These are phyloP conservation scores for Monilinia aucupariae DNA, from an alignment of 2,329 filamentous ascomycete species.

Conservation along the genomic window DNA sequence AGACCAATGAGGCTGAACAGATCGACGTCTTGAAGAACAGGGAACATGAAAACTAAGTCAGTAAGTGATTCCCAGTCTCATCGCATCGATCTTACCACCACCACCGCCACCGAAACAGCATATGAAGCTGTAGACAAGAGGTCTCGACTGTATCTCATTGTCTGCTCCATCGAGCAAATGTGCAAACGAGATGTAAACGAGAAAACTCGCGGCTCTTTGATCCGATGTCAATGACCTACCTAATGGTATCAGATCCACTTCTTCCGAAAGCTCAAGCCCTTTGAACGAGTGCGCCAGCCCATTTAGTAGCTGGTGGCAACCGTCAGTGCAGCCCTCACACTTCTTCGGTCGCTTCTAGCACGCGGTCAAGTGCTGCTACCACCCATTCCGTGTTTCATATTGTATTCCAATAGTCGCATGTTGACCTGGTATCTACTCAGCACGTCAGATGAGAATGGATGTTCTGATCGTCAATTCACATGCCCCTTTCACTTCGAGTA, in stretches of 20 bases:
- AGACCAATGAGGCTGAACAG: background rate
- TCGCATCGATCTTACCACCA: background rate
- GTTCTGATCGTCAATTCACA: background rate
- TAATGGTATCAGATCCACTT: background rate
- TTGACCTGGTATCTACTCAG: background rate
- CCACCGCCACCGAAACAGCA: background rate
- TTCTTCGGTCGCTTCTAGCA: background rate
- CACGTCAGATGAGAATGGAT: background rate
- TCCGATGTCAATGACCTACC: background rate
- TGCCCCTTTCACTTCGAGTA: background rate
- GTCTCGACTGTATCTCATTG: background rate
- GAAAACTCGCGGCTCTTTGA: background rate
- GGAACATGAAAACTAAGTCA: background rate
- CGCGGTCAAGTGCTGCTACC: background rate
- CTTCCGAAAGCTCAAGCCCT: background rate
- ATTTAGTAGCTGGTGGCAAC: background rate
- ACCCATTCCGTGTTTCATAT: slow-evolving; percentile 6
- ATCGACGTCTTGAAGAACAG: background rate
- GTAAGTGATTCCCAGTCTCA: background rate
- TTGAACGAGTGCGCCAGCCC: background rate
- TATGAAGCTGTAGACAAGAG: background rate
- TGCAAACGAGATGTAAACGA: background rate
- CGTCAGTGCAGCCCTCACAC: slow-evolving; percentile 3
- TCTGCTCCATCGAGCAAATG: background rate
- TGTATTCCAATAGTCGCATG: slow-evolving; percentile 14